These are phyloP conservation scores for Tylopilus intermedius DNA, from an alignment of 768 basidiomycete species.

Conservation along the genomic window DNA sequence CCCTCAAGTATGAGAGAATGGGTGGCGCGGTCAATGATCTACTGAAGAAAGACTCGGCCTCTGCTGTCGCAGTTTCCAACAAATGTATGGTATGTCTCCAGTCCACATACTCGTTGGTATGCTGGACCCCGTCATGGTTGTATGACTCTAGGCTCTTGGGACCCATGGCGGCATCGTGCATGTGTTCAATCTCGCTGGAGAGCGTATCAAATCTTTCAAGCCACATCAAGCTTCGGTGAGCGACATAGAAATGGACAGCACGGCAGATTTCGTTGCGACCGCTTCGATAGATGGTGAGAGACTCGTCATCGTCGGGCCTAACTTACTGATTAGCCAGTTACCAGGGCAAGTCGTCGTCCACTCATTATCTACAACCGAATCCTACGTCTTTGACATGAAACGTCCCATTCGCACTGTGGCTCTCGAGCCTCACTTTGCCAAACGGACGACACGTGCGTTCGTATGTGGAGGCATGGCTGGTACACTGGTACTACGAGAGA, in stretches of 20 bases:
- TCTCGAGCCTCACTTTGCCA: slow-evolving; percentile 86
- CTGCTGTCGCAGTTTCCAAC: slow-evolving; percentile 70
- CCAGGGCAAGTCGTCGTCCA: slow-evolving; percentile 88
- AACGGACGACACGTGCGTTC: slow-evolving; percentile 69
- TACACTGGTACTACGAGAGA: slow-evolving; percentile 80
- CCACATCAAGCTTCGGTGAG: slow-evolving; percentile 85
- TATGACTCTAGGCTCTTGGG: slow-evolving; percentile 65
- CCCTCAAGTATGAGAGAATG: slow-evolving; percentile 86
- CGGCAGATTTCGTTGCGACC: slow-evolving; percentile 85
- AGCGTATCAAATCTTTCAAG: slow-evolving; percentile 83
- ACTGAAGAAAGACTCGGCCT: slow-evolving; percentile 85
- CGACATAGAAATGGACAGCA: slow-evolving; percentile 79
- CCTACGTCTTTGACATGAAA: slow-evolving; percentile 84
- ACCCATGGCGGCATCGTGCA: slow-evolving; percentile 93
- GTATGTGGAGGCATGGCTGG: slow-evolving; percentile 93
- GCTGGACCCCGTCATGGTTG: background rate
- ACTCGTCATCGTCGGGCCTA: slow-evolving; percentile 38
- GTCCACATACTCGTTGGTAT: background rate
- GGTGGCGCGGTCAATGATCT: slow-evolving; percentile 68
- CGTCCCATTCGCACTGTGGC: slow-evolving; percentile 88
- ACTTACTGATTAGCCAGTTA: slow-evolving; percentile 37
- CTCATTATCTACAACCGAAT: slow-evolving; percentile 72
- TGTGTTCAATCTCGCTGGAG: slow-evolving; percentile 72
- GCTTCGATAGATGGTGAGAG: slow-evolving; percentile 87
- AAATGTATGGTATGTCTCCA: slow-evolving; percentile 57